Evolutionary conservation across 495 filamentous ascomycete species (phyloP).

Genomic region (Penicillium canariense): DNA sequence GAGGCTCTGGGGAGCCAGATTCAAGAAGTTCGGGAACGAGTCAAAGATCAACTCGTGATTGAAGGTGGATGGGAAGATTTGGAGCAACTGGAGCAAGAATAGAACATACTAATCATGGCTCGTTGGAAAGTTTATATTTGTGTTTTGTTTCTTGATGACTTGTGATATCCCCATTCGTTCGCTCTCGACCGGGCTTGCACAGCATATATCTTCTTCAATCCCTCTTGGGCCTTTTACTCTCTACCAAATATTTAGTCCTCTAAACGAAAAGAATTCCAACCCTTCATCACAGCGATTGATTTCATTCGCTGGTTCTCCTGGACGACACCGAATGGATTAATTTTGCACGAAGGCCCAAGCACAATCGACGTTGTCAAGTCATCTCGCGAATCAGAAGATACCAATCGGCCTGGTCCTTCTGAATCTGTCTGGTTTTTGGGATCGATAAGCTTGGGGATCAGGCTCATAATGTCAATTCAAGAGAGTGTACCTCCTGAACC

Average conservation of each 20-base stretch:
- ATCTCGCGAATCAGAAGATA: no score
- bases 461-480: no score
- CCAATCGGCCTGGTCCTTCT: no score
- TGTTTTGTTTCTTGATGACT: slow-evolving; percentile 16
- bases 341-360: no score
- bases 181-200: slow-evolving; percentile 18
- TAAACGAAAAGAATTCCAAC: no score
- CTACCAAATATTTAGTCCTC: not conserved
- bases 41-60: slow-evolving; percentile 62
- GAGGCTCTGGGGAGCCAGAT: slow-evolving; percentile 64
- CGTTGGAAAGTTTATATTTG: slow-evolving; percentile 5
- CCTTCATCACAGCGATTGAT: no score
- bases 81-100: slow-evolving; percentile 45
- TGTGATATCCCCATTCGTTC: slow-evolving; percentile 34
- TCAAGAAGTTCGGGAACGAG: slow-evolving; percentile 52
- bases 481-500: no score
- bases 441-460: no score
- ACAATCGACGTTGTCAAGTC: no score
- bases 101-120: slow-evolving; percentile 4
- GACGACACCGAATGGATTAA: no score
- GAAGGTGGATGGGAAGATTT: slow-evolving; percentile 74
- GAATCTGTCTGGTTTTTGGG: no score
- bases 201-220: slow-evolving; percentile 8
- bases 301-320: no score
- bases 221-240: not conserved